Conservation (phyloP, 495 filamentous ascomycete genomes). For the Neurospora sp. region DNA sequence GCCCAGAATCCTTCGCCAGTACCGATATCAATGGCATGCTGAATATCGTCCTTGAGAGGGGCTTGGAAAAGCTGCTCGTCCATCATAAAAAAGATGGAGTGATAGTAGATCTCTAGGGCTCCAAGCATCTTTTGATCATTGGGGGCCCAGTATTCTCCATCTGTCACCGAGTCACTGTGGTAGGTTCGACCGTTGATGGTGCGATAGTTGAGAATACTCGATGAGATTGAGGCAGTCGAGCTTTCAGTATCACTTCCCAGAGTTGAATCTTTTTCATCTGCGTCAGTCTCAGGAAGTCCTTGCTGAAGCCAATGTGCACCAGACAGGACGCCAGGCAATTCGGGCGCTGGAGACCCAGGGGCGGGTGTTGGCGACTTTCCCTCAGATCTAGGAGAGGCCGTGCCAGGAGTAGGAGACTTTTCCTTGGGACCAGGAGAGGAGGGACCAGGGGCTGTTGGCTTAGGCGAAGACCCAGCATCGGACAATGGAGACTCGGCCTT, state of each 20-base stretch:
- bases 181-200: constrained; percentile 29
- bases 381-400: not conserved
- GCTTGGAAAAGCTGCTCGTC: not conserved
- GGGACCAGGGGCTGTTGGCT: too few species aligned
- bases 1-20: not conserved
- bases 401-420: not conserved
- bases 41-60: not conserved
- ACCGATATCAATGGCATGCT: not conserved
- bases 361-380: not conserved
- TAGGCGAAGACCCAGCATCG: not conserved
- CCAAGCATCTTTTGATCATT: not conserved
- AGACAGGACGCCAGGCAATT: not conserved
- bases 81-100: not conserved
- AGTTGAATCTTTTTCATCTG: not conserved
- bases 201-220: constrained; percentile 34
- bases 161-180: constrained; percentile 13
- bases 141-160: not conserved
- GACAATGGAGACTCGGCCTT: not conserved
- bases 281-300: not conserved
- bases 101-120: not conserved
- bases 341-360: too few species aligned
- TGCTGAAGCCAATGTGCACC: not conserved
- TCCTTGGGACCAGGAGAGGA: not conserved
- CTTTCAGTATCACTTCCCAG: not conserved
- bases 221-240: constrained; percentile 32